phyloP scores from a whole-genome alignment of 495 filamentous ascomycete genomes.

The Platismatia glauca region DNA sequence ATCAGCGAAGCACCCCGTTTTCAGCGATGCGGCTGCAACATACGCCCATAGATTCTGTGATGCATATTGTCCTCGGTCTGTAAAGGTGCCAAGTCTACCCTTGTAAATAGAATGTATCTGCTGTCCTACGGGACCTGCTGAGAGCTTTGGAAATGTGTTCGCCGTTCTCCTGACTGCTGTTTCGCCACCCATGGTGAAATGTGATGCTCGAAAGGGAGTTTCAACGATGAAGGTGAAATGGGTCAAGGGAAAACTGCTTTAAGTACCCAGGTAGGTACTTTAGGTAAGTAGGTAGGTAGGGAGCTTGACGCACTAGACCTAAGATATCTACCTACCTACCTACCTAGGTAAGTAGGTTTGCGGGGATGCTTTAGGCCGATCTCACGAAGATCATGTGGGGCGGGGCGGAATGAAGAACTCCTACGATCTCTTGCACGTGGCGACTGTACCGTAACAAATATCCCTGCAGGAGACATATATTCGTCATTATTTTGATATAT shows the following conservation, averaged over 20 bases:
- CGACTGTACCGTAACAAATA: too few species aligned
- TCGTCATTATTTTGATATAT: too few species aligned
- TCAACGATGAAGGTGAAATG: not conserved
- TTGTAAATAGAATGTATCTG: conserved; percentile 82
- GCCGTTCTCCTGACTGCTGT: conserved; percentile 16
- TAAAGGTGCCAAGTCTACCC: conserved; percentile 75
- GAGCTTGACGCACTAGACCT: too few species aligned
- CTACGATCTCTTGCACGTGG: too few species aligned
- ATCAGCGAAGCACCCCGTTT: not conserved
- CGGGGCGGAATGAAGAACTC: too few species aligned
- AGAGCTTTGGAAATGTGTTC: conserved; percentile 44
- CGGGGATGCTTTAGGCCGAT: too few species aligned
- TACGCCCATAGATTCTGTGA: conserved; percentile 64
- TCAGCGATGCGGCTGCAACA: conserved; percentile 18
- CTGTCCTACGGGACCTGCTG: conserved; percentile 62
- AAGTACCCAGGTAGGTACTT: too few species aligned
- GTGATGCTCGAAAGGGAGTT: not conserved
- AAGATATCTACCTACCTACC: too few species aligned
- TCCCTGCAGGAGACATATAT: too few species aligned
- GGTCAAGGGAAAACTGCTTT: not conserved
- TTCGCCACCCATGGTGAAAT: conserved; percentile 37
- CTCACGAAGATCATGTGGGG: too few species aligned
- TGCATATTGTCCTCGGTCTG: conserved; percentile 69
- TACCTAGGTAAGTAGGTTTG: too few species aligned
- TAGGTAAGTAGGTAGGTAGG: too few species aligned